These are phyloP conservation scores for Stygiomarasmius scandens DNA, from an alignment of 1,284 basidiomycete species.

Conservation along the genomic window DNA sequence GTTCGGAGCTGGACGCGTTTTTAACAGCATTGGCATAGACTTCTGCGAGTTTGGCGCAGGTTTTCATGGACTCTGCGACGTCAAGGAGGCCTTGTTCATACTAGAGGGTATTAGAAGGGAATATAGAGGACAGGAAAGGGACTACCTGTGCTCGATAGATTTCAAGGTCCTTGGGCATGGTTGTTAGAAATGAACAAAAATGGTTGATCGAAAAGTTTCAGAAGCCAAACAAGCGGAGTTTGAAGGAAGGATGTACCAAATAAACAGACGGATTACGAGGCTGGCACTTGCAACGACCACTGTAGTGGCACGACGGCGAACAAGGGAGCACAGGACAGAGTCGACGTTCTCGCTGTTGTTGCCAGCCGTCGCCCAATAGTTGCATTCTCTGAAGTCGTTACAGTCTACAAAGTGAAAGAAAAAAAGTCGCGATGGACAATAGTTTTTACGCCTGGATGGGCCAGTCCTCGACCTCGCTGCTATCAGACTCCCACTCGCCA, in stretches of 20 bases:
- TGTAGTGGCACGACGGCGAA: no score
- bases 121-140: constrained; percentile 14
- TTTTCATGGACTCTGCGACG: constrained; percentile 61
- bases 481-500: constrained; percentile 36
- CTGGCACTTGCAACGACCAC: no score
- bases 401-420: not conserved
- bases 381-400: not conserved
- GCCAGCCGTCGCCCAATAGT: not conserved
- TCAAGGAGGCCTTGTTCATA: constrained; percentile 43
- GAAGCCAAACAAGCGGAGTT: not conserved
- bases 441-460: constrained; percentile 16
- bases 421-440: constrained; percentile 12
- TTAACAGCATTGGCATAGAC: constrained; percentile 49
- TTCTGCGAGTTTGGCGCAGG: constrained; percentile 60
- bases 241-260: not conserved
- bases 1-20: not conserved
- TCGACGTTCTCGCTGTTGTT: not conserved
- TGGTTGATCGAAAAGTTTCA: no score
- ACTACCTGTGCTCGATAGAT: constrained; percentile 50
- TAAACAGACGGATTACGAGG: no score
- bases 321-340: no score
- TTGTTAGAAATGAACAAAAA: not conserved
- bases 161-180: constrained; percentile 44
- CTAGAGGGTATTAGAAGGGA: constrained; percentile 45
- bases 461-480: constrained; percentile 43